Evolutionary conservation across 1,139 yeast genomes (phyloP), one percentile per base, ranked within the genome.

Genomic region (Hansenula sp.): DNA sequence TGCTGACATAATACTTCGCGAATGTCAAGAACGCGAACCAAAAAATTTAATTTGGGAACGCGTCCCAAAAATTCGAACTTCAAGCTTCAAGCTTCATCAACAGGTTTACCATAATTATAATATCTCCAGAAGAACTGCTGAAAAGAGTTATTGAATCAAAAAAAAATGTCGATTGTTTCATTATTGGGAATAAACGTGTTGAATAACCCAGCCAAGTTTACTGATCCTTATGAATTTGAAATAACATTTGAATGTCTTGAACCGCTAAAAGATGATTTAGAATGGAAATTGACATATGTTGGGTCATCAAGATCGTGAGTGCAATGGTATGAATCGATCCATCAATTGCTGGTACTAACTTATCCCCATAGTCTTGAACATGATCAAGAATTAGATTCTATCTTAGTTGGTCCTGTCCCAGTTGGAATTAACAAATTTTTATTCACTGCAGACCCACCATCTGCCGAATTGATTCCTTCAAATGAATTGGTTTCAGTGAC

Each of bases 191-290:
- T 93, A 49, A 88, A 88, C 58, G 96, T 93, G 32, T 76, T 93
- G 48, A 93, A 89, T 63, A 94, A 94, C 58, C 99, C 99, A 2
- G 98, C 98, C 13, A 82, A 85, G 54, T 94, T 93, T 70, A 76
- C 88, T 8, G 97, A 88, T 55, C 89, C 97, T 1, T 94, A 93
- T 58, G 95, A 93, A 64, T 91, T 93, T 60, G 98, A 94, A 65
- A 93, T 93, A 65, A 93, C 99, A 1, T 93, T 93, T 61, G 99
- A 93, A 65, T 93, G 99, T 63, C 72, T 93, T 42, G 99, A 93
- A 63, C 91, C 96, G 1, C 71, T 93, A 52, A 87, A 86, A 60
- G 94, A 91, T 45, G 98, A 93, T 63, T 72, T 93, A 49, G 99
- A 94, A 64, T 93, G 99, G 99, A 93, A 93, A 63, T 71, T 93